Percentiles rank a stretch among this genome's conserved stretches.
phyloP scores from a whole-genome alignment of 768 basidiomycete genomes.

The Tricholoma sp. region DNA sequence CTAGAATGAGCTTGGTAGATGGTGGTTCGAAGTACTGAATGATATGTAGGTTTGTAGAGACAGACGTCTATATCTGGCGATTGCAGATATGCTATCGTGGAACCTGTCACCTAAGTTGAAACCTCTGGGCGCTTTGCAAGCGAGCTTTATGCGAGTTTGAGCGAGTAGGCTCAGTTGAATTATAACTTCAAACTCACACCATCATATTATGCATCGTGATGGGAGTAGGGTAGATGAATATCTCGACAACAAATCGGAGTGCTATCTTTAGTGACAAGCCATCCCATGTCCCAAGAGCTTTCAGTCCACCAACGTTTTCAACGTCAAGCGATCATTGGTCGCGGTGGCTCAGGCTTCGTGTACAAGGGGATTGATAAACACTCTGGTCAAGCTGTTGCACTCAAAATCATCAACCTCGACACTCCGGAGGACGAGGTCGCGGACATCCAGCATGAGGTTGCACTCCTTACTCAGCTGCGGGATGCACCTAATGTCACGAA shows the following conservation, averaged over 20 bases:
- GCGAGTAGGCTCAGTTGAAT: not conserved
- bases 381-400: slow-evolving; percentile 85
- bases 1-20: not conserved
- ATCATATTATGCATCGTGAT: not conserved
- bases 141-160: no score
- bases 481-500: slow-evolving; percentile 89
- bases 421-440: slow-evolving; percentile 94
- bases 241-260: not conserved
- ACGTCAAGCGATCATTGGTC: slow-evolving; percentile 89
- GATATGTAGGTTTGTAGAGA: not conserved
- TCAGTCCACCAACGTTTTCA: slow-evolving; percentile 78
- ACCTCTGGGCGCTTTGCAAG: not conserved
- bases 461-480: slow-evolving; percentile 83
- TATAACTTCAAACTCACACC: not conserved
- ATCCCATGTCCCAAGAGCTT: slow-evolving; percentile 36
- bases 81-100: not conserved
- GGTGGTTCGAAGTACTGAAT: not conserved
- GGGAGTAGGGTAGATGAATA: not conserved
- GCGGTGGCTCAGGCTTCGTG: slow-evolving; percentile 94
- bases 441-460: slow-evolving; percentile 95
- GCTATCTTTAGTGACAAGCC: not conserved
- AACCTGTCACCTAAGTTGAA: not conserved
- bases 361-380: slow-evolving; percentile 85
- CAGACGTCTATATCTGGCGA: not conserved
- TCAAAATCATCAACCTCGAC: slow-evolving; percentile 99